These are phyloP conservation scores for Kodamaea arcana DNA, from an alignment of 1,139 yeast species.

Conservation along the genomic window DNA sequence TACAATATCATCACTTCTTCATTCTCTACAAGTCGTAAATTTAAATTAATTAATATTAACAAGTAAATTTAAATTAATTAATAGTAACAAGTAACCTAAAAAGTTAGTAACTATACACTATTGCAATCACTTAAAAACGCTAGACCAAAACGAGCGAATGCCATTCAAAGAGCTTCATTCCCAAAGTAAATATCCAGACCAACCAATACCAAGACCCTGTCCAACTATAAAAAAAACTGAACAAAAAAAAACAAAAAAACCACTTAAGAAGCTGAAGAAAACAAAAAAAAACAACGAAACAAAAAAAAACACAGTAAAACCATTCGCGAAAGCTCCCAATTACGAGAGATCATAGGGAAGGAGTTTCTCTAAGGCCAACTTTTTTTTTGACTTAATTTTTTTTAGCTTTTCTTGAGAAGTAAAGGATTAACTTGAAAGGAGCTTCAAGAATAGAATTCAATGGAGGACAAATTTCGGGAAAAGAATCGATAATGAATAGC, in stretches of 20 bases:
- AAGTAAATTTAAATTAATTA: too few relatives aligned
- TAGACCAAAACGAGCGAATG: conserved; percentile 14
- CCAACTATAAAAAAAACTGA: conserved; percentile 4
- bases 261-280: conserved; percentile 1
- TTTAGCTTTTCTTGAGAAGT: conserved; percentile 1
- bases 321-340: neutral
- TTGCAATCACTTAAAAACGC: conserved; percentile 9
- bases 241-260: conserved; percentile 6
- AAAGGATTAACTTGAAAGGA: neutral
- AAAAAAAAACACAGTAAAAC: conserved; percentile 1
- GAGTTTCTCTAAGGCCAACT: too few relatives aligned
- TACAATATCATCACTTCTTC: too few relatives aligned
- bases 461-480: neutral
- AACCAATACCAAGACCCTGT: neutral
- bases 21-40: too few relatives aligned
- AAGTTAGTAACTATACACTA: too few relatives aligned
- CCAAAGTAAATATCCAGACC: neutral
- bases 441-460: neutral
- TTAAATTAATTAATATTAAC: too few relatives aligned
- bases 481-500: too few relatives aligned
- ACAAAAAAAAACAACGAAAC: conserved; percentile 2
- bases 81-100: too few relatives aligned
- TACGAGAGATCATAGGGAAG: neutral
- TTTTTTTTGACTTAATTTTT: conserved; percentile 2
- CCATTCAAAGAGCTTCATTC: conserved; percentile 5